Evolutionary conservation across 2,329 filamentous ascomycete species (phyloP), one percentile per base, ranked within the genome.

Genomic region (Hansfordia pulvinata): DNA sequence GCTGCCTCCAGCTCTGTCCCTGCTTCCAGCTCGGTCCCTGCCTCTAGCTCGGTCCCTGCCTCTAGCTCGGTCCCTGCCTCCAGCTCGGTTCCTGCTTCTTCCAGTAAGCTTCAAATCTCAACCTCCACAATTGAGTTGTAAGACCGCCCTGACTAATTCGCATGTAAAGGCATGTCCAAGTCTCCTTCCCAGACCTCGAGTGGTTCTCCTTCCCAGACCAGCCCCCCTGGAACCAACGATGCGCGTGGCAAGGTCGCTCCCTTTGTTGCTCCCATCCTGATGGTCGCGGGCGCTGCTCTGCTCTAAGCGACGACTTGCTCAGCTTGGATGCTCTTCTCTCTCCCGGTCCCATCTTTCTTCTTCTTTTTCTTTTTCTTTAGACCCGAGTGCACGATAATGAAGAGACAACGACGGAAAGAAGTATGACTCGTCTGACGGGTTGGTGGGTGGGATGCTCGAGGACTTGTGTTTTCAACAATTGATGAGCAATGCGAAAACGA

Each of bases 141-240:
- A n/a, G n/a, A n/a, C n/a, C n/a, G n/a, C n/a, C n/a, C n/a, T n/a
- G n/a, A n/a, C n/a, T n/a, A n/a, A n/a, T n/a, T n/a, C n/a, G n/a
- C n/a, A n/a, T n/a, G 20, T 12, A 11, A 7, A n/a, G 17, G 23
- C 23, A 10, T 24, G 11, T 17, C 23, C 14, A 8, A 14, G 14
- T 24, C 23, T 17, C 14, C 23, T 10, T 24, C 23, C 8, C 4
- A 17, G 23, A 24, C 14, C 12, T 14, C 11, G 14, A 17, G 14
- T 6, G 12, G 6, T 20, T 14, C 11, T 7, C 10, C 13, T 1
- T 8, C 26, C 14, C 10, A 23, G 31, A 40, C 39, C 11, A 31
- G 17, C 19, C 23, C 31, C 23, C 43, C 45, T 27, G 41, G 41
- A 36, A 38, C 35, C 28, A 48, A 47, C 33, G 42, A 34, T 17